These are phyloP conservation scores for Fusarium pseudocircinatum DNA, from an alignment of 2,329 filamentous ascomycete genomes.

Conservation along the genomic window DNA sequence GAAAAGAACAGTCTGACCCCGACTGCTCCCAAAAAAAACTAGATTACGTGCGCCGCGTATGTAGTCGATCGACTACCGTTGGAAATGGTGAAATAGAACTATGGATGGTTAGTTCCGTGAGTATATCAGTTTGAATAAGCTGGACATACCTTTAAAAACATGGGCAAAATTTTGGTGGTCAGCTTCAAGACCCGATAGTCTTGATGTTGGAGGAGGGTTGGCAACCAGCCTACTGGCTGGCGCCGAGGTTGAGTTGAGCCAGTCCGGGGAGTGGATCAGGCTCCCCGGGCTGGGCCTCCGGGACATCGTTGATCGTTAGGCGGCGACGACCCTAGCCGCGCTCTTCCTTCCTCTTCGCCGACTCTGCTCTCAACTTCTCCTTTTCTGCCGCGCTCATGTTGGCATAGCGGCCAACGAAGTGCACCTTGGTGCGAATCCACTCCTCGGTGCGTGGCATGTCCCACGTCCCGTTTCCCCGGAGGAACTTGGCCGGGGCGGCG, in stretches of 20 bases:
- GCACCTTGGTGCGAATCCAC: not conserved
- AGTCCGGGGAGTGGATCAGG: not conserved
- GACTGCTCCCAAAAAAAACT: not conserved
- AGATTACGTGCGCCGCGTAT: not conserved
- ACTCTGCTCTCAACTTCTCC: not conserved
- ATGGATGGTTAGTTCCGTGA: not conserved
- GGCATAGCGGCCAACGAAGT: not conserved
- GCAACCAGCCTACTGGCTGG: not conserved
- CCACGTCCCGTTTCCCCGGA: constrained; percentile 54
- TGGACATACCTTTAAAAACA: not conserved
- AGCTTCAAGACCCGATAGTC: not conserved
- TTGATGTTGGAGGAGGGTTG: not conserved
- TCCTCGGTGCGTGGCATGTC: constrained; percentile 46
- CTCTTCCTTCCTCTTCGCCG: not conserved
- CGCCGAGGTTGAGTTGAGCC: not conserved
- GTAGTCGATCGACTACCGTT: not conserved
- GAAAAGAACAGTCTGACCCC: not conserved
- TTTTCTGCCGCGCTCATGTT: not conserved
- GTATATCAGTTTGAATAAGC: not conserved
- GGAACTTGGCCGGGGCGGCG: constrained; percentile 40
- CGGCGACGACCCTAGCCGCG: not conserved
- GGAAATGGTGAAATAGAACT: not conserved
- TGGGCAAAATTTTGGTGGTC: not conserved
- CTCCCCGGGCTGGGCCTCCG: not conserved
- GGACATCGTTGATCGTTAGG: not conserved